A percentile compares a stretch with the other conserved stretches of the same genome.
phyloP scores from a whole-genome alignment of 2,329 filamentous ascomycete genomes.

The Triangularia verruculosa region DNA sequence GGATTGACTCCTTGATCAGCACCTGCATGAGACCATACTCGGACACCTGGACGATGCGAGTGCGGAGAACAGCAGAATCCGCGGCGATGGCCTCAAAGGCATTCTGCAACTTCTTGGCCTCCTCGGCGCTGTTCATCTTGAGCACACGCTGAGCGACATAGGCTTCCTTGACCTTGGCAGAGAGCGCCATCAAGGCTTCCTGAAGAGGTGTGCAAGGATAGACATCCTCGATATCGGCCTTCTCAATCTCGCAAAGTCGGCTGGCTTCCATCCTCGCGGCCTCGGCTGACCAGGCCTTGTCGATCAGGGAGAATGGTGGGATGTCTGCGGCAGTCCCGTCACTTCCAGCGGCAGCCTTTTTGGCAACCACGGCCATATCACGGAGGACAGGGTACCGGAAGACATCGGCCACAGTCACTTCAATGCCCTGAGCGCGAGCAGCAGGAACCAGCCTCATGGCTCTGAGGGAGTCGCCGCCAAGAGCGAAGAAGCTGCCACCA shows the following conservation, averaged over 20 bases:
- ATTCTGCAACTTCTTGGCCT: constrained; percentile 38
- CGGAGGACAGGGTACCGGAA: constrained; percentile 45
- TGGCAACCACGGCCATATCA: constrained; percentile 41
- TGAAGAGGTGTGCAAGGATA: constrained; percentile 56
- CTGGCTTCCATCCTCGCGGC: constrained; percentile 39
- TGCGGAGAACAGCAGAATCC: constrained; percentile 41
- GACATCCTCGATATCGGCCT: constrained; percentile 44
- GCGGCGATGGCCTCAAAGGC: constrained; percentile 46
- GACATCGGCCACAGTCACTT: constrained; percentile 44
- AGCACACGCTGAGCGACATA: constrained; percentile 53
- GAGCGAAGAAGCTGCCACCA: constrained; percentile 45
- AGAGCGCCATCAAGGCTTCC: constrained; percentile 53
- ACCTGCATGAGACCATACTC: constrained; percentile 46
- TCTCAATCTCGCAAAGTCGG: constrained; percentile 36
- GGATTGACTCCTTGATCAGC: constrained; percentile 41
- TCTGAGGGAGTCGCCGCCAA: constrained; percentile 51
- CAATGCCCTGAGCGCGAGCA: constrained; percentile 38
- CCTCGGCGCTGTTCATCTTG: constrained; percentile 38
- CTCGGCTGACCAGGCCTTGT: constrained; percentile 35
- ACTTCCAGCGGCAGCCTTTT: constrained; percentile 15
- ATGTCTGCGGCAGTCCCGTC: constrained; percentile 23
- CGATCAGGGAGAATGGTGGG: constrained; percentile 41
- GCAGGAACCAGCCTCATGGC: constrained; percentile 50
- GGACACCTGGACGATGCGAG: constrained; percentile 45
- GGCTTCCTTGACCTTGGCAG: constrained; percentile 47